Percentiles rank a stretch among this genome's conserved stretches.
phyloP scores from a whole-genome alignment of 192 early-diverging fungal genomes.

The Gigaspora rosea region DNA sequence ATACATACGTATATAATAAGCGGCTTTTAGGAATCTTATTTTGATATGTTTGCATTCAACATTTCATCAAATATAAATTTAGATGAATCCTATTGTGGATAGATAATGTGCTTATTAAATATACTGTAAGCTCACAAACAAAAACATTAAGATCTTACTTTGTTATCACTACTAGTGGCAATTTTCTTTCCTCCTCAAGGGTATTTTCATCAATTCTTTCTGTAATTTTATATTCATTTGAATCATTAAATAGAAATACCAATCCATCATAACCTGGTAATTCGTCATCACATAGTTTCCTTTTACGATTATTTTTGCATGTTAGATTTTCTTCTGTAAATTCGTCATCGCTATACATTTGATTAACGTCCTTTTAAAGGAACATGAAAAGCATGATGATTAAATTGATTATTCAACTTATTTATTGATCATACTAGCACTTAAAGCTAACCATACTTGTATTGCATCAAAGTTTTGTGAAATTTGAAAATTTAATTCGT shows the following conservation, averaged over 20 bases:
- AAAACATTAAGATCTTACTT: slow-evolving; percentile 10
- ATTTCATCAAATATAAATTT: slow-evolving; percentile 1
- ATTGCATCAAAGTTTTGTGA: slow-evolving; percentile 3
- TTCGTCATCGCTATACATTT: slow-evolving; percentile 1
- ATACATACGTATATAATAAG: slow-evolving; percentile 13
- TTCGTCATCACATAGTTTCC: slow-evolving; percentile 17
- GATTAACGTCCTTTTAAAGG: slow-evolving; percentile 14
- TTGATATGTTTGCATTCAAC: slow-evolving; percentile 20
- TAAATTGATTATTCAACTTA: slow-evolving; percentile 13
- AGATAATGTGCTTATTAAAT: slow-evolving; percentile 19
- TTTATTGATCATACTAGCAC: not conserved
- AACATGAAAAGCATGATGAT: slow-evolving; percentile 18
- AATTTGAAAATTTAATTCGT: too few relatives aligned
- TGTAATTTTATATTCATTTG: slow-evolving; percentile 7
- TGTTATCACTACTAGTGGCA: slow-evolving; percentile 24
- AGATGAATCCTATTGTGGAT: slow-evolving; percentile 5
- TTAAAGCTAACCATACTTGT: slow-evolving; percentile 3
- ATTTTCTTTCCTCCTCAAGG: slow-evolving; percentile 26
- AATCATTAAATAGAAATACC: slow-evolving; percentile 19
- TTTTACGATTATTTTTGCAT: slow-evolving; percentile 16
- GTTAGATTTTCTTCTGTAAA: slow-evolving; percentile 7
- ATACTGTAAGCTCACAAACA: not conserved
- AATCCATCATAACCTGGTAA: slow-evolving; percentile 24
- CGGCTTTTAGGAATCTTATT: slow-evolving; percentile 14
- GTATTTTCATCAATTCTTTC: slow-evolving; percentile 18